A percentile compares a stretch with the other conserved stretches of the same genome.
Conservation (phyloP, 805 yeast genomes). For the Ogataea pignaliae region DNA sequence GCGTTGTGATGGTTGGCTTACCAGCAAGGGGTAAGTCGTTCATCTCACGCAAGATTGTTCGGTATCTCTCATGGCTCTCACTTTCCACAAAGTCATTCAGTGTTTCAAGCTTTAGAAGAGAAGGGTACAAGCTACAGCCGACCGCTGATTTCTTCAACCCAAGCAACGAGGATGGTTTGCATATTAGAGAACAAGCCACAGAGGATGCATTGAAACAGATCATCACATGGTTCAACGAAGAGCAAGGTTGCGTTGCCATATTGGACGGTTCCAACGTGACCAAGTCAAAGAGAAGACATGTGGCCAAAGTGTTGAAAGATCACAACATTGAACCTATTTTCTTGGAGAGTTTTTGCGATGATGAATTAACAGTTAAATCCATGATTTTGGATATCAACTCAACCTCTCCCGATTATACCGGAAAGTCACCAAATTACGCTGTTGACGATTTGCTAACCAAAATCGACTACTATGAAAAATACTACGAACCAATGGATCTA, state of each 20-base stretch:
- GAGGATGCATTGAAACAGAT: constrained; percentile 70
- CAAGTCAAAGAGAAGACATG: constrained; percentile 58
- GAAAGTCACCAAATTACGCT: constrained; percentile 67
- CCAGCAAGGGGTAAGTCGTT: constrained; percentile 93
- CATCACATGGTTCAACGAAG: constrained; percentile 80
- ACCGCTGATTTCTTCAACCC: constrained; percentile 77
- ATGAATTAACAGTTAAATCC: constrained; percentile 67
- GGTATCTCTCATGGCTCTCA: constrained; percentile 90
- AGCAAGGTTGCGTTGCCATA: constrained; percentile 84
- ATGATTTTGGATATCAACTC: constrained; percentile 85
- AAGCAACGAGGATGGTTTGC: constrained; percentile 57
- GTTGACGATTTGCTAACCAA: constrained; percentile 66
- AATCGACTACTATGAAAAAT: constrained; percentile 67
- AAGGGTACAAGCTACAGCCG: constrained; percentile 50
- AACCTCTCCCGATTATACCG: constrained; percentile 76
- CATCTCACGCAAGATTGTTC: constrained; percentile 89
- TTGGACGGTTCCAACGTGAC: constrained; percentile 93
- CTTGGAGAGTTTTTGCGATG: constrained; percentile 88
- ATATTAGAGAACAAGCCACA: constrained; percentile 65
- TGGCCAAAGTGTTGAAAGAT: constrained; percentile 51
- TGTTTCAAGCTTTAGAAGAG: constrained; percentile 81
- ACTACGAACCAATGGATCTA: constrained; percentile 71
- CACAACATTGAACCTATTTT: constrained; percentile 83
- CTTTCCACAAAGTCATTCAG: constrained; percentile 83
- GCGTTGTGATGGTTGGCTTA: constrained; percentile 85